Percentiles rank a stretch among this genome's conserved stretches.
Evolutionary conservation across 495 filamentous ascomycete species (phyloP).

Genomic region (Lophium mytilinum): DNA sequence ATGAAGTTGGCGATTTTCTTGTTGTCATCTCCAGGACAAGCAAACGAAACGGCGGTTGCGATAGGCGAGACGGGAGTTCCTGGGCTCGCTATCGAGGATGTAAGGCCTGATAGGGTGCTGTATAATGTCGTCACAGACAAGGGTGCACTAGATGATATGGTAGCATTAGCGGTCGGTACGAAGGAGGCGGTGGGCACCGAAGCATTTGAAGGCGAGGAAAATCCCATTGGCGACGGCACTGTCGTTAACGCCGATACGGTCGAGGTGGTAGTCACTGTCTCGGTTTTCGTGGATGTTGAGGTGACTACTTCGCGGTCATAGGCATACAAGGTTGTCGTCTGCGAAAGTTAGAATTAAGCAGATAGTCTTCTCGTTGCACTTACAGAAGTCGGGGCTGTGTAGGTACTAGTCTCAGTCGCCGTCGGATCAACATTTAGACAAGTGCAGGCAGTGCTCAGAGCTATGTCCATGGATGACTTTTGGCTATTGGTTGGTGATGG

Average conservation of each 20-base stretch:
- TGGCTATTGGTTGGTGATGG: background rate
- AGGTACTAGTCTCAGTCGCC: background rate
- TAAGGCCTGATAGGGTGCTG: background rate
- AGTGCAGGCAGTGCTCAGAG: conserved; percentile 1
- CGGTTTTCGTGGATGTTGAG: background rate
- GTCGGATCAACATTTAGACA: conserved; percentile 5
- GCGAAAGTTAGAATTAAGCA: too few species aligned
- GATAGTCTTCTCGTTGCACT: background rate
- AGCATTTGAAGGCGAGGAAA: too few species aligned
- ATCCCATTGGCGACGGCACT: too few species aligned
- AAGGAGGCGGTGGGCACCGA: too few species aligned
- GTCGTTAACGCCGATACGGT: too few species aligned
- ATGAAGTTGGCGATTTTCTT: conserved; percentile 15
- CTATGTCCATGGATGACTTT: background rate
- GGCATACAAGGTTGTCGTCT: background rate
- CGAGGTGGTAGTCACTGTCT: background rate
- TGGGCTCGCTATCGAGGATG: background rate
- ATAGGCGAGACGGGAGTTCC: background rate
- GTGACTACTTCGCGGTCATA: background rate
- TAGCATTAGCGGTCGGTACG: too few species aligned
- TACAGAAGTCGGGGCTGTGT: conserved; percentile 1
- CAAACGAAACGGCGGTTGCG: conserved; percentile 17
- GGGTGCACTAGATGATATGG: background rate
- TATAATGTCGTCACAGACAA: background rate
- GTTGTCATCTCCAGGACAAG: conserved; percentile 22